Percentiles rank a stretch among this genome's conserved stretches.
These are phyloP conservation scores for Tetrapyrgos nigripes DNA, from an alignment of 1,284 basidiomycete genomes.

Conservation along the genomic window DNA sequence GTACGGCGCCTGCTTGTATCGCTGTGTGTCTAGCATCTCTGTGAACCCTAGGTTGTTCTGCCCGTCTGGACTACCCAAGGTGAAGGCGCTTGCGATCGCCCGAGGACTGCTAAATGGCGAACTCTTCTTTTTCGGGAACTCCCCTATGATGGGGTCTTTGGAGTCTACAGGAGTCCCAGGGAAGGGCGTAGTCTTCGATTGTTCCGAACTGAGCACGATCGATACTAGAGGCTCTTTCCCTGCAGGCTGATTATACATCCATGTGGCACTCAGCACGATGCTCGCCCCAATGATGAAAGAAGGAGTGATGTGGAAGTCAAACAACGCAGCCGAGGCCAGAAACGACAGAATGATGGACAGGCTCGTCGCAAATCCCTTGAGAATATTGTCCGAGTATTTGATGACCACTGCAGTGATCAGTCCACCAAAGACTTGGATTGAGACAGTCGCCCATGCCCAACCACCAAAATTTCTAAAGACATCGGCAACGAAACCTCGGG, in stretches of 20 bases:
- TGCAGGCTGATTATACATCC: slow-evolving; percentile 82
- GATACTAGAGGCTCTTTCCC: slow-evolving; percentile 51
- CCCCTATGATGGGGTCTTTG: slow-evolving; percentile 64
- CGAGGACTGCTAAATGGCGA: slow-evolving; percentile 60
- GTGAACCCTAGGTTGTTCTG: slow-evolving; percentile 41
- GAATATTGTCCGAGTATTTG: slow-evolving; percentile 90
- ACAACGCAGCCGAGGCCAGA: slow-evolving; percentile 89
- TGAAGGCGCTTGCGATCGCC: slow-evolving; percentile 52
- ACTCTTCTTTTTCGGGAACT: slow-evolving; percentile 55
- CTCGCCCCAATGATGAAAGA: slow-evolving; percentile 87
- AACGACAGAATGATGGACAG: slow-evolving; percentile 94
- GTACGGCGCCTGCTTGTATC: slow-evolving; percentile 69
- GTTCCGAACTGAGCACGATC: slow-evolving; percentile 36
- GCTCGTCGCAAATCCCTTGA: slow-evolving; percentile 96
- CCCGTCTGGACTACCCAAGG: slow-evolving; percentile 24
- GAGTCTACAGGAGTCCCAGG: slow-evolving; percentile 57
- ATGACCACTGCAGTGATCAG: slow-evolving; percentile 90
- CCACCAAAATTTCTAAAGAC: slow-evolving; percentile 82
- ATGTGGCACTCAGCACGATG: slow-evolving; percentile 88
- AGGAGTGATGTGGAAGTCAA: slow-evolving; percentile 87
- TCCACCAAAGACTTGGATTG: slow-evolving; percentile 91
- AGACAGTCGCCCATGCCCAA: slow-evolving; percentile 95
- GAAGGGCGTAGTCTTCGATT: slow-evolving; percentile 45
- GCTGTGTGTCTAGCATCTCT: slow-evolving; percentile 57
- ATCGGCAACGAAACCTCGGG: slow-evolving; percentile 49